Evolutionary conservation across 2,329 filamentous ascomycete species (phyloP).

Genomic region (Cladosporium sp.): DNA sequence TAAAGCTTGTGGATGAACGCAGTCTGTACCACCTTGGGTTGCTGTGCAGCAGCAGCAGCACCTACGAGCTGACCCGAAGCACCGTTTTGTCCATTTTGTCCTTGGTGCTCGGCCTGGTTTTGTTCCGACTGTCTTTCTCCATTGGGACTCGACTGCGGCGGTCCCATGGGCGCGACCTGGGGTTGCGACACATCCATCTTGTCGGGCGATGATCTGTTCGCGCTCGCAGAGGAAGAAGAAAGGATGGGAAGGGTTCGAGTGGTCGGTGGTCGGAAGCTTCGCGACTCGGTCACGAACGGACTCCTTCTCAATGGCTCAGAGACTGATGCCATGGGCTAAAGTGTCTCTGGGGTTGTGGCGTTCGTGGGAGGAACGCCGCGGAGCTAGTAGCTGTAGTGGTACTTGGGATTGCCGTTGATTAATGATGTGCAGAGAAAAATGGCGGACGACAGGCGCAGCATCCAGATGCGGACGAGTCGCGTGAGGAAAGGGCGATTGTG

Average conservation of each 20-base stretch:
- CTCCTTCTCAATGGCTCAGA: conserved; percentile 41
- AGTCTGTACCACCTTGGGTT: conserved; percentile 96
- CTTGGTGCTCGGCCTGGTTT: conserved; percentile 22
- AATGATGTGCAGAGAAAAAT: conserved; percentile 10
- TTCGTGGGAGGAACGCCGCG: background rate
- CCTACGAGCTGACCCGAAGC: conserved; percentile 41
- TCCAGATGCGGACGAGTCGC: background rate
- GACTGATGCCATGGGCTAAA: conserved; percentile 44
- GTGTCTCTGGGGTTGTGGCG: conserved; percentile 13
- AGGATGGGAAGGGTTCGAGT: conserved; percentile 34
- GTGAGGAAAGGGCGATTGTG: background rate
- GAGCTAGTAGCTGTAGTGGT: background rate
- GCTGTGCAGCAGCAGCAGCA: conserved; percentile 74
- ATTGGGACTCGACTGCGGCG: conserved; percentile 33
- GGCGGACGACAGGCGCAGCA: background rate
- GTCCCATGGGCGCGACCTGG: conserved; percentile 29
- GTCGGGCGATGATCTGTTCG: conserved; percentile 23
- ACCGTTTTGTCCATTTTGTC: conserved; percentile 18
- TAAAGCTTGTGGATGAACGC: conserved; percentile 99
- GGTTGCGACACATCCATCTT: conserved; percentile 35
- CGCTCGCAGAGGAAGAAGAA: conserved; percentile 28
- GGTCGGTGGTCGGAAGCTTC: conserved; percentile 25
- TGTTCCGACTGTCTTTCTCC: conserved; percentile 29
- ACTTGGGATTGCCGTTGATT: background rate
- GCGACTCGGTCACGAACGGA: conserved; percentile 32